Conservation (phyloP, 345 rosid genomes). For the Bruguiera parviflora region DNA sequence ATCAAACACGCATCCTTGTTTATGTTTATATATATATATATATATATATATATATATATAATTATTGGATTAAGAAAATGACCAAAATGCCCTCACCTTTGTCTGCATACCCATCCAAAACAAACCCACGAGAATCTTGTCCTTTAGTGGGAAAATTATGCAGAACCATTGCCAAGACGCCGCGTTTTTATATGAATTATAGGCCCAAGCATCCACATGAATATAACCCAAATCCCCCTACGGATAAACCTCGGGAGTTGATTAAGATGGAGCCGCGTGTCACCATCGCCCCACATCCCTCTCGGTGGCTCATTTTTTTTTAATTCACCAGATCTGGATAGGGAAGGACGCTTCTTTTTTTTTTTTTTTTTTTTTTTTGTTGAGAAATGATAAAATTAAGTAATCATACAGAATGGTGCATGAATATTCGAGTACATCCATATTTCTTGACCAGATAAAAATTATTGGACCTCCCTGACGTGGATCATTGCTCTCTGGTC, state of each 20-base stretch:
- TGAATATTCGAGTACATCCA: constrained; percentile 30
- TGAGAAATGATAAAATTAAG: background rate
- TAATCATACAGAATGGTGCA: background rate
- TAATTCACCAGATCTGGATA: background rate
- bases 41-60: background rate
- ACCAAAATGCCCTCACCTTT: constrained; percentile 7
- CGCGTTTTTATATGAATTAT: constrained; percentile 27
- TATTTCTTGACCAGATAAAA: background rate
- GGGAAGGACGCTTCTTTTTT: background rate
- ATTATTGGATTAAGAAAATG: background rate
- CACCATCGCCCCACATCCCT: constrained; percentile 1
- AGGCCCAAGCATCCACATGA: background rate
- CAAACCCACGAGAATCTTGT: background rate
- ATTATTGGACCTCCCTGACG: constrained; percentile 27
- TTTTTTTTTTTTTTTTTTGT: background rate
- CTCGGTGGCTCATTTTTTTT: background rate
- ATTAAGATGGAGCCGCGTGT: constrained; percentile 13
- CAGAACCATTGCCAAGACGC: constrained; percentile 41
- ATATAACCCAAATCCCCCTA: constrained; percentile 14
- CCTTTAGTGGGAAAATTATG: background rate
- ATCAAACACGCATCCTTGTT: too few relatives aligned
- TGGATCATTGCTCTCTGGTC: constrained; percentile 27
- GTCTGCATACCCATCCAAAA: background rate
- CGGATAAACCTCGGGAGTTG: constrained; percentile 20
- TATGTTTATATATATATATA: too few relatives aligned